Conservation (phyloP, 73 alveolate genomes). For the Effrenium voratum region DNA sequence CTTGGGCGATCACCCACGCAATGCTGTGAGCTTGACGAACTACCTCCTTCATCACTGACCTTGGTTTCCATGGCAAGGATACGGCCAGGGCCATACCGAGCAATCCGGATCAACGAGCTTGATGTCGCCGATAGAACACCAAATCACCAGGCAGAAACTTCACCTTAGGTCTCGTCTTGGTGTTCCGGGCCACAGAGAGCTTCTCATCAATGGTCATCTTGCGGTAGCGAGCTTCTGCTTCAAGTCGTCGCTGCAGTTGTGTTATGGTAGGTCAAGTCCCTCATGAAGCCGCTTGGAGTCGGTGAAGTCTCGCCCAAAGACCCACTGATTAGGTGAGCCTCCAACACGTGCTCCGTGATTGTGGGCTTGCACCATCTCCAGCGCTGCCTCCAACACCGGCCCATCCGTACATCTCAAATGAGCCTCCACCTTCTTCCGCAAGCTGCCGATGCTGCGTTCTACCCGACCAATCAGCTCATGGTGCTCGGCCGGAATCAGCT, state of each 20-base stretch:
- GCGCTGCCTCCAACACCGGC: background rate
- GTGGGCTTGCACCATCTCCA: conserved; percentile 22
- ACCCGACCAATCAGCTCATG: background rate
- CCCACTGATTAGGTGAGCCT: conserved; percentile 21
- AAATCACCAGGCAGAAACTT: background rate
- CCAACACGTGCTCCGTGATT: background rate
- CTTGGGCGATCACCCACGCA: background rate
- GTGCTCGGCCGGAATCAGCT: background rate
- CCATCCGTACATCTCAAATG: background rate
- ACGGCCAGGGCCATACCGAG: conserved; percentile 30
- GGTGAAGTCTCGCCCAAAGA: background rate
- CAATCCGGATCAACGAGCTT: background rate
- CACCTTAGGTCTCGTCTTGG: background rate
- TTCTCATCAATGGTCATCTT: background rate
- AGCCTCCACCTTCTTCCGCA: background rate
- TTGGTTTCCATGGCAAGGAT: conserved; percentile 24
- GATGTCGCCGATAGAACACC: background rate
- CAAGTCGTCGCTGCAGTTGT: background rate
- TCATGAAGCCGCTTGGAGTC: background rate
- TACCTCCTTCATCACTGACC: background rate
- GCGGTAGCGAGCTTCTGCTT: background rate
- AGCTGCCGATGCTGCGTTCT: background rate
- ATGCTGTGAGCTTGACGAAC: background rate
- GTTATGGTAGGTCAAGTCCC: background rate
- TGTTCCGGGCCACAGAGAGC: background rate